Conservation (phyloP, 768 basidiomycete genomes). For the Macrolepiota dolichaula region DNA sequence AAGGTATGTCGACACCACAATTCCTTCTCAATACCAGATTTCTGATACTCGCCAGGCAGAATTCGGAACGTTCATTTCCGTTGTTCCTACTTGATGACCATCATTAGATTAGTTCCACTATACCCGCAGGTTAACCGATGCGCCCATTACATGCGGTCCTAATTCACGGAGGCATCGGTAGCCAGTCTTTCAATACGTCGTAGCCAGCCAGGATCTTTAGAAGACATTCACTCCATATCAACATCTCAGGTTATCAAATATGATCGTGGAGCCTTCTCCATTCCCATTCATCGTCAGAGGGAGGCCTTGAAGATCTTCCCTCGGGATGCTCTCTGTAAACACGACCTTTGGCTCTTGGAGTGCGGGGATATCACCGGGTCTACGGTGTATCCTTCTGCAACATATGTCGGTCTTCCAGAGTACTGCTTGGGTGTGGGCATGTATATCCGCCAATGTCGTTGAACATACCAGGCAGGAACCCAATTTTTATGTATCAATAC, state of each 20-base stretch:
- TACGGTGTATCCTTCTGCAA: constrained; percentile 38
- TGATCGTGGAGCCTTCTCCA: constrained; percentile 43
- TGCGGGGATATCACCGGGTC: constrained; percentile 71
- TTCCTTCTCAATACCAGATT: constrained; percentile 69
- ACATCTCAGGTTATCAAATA: constrained; percentile 70
- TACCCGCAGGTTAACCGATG: constrained; percentile 29
- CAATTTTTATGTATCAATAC: constrained; percentile 62
- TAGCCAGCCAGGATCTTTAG: not conserved
- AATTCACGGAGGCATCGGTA: too few species aligned
- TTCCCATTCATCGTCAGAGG: constrained; percentile 74
- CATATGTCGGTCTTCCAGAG: not conserved
- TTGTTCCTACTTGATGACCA: not conserved
- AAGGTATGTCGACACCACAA: constrained; percentile 65
- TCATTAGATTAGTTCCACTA: not conserved
- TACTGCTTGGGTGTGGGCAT: not conserved
- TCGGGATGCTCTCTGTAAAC: constrained; percentile 72
- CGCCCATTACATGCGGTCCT: too few species aligned
- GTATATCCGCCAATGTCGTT: constrained; percentile 50
- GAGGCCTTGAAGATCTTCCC: constrained; percentile 68
- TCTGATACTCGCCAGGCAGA: constrained; percentile 67
- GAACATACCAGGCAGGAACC: constrained; percentile 76
- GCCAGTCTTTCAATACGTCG: too few species aligned
- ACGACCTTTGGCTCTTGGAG: constrained; percentile 67
- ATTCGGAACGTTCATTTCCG: constrained; percentile 47
- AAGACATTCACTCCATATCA: constrained; percentile 51